phyloP scores from a whole-genome alignment of 1,284 basidiomycete species.

The Ceraceosorus guamensis region DNA sequence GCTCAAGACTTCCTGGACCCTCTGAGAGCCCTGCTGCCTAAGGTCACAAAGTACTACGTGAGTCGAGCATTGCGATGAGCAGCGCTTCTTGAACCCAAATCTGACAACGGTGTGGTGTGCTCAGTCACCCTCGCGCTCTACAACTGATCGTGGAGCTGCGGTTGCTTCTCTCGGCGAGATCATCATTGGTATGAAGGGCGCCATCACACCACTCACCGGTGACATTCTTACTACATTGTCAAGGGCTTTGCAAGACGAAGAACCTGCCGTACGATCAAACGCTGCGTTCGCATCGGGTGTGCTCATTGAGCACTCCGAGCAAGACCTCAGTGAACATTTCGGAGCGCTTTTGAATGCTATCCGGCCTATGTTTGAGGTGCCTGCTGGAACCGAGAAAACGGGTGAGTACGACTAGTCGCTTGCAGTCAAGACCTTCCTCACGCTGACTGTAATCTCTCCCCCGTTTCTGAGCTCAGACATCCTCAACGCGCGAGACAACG shows the following conservation, averaged over 20 bases:
- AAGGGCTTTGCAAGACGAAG: slow-evolving; percentile 69
- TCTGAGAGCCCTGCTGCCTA: slow-evolving; percentile 77
- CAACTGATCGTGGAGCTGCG: slow-evolving; percentile 84
- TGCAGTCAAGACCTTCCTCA: no score
- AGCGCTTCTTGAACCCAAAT: no score
- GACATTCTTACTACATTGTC: slow-evolving; percentile 51
- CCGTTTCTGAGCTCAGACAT: slow-evolving; percentile 53
- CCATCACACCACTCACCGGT: slow-evolving; percentile 73
- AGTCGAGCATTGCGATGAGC: no score
- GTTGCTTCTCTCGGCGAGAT: slow-evolving; percentile 94
- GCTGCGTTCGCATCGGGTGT: slow-evolving; percentile 91
- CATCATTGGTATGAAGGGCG: slow-evolving; percentile 80
- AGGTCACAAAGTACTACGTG: slow-evolving; percentile 79
- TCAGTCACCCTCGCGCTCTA: slow-evolving; percentile 65
- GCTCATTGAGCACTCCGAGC: slow-evolving; percentile 76
- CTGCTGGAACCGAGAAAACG: slow-evolving; percentile 54
- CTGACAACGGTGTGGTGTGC: no score
- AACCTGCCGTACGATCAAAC: slow-evolving; percentile 89
- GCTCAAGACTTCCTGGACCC: slow-evolving; percentile 77
- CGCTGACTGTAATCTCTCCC: no score
- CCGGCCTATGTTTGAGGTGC: slow-evolving; percentile 67
- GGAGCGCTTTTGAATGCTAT: slow-evolving; percentile 70
- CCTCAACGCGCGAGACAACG: slow-evolving; percentile 89
- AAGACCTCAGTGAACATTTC: slow-evolving; percentile 79
- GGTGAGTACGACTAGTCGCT: no score